Conservation (phyloP, 305 asterid genomes). For the Fraxinus greggii region DNA sequence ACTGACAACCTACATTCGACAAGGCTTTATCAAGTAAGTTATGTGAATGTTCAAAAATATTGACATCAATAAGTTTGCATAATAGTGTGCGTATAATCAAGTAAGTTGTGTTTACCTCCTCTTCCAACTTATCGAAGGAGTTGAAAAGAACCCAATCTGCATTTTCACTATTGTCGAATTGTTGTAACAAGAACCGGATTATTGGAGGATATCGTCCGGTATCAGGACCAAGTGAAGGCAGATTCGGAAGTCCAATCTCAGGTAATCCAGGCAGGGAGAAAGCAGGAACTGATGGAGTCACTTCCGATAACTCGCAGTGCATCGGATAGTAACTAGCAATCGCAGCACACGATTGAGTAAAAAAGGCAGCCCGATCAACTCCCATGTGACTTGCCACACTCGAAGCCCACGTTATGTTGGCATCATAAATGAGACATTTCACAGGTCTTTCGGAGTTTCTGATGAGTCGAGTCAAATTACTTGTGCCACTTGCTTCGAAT, state of each 20-base stretch:
- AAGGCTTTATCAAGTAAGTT: not conserved
- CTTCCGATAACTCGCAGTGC: constrained; percentile 46
- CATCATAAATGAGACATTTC: constrained; percentile 55
- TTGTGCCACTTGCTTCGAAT: constrained; percentile 44
- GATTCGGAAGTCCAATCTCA: constrained; percentile 35
- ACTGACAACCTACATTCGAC: constrained; percentile 36
- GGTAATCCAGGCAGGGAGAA: constrained; percentile 39
- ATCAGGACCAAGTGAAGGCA: constrained; percentile 54
- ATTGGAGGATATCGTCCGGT: constrained; percentile 43
- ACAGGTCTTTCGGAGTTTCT: constrained; percentile 36
- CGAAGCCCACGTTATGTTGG: constrained; percentile 52
- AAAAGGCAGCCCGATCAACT: constrained; percentile 44
- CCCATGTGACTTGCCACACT: constrained; percentile 33
- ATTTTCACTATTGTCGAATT: constrained; percentile 42
- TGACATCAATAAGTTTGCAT: not conserved
- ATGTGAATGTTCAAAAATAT: not conserved
- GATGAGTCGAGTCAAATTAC: constrained; percentile 38
- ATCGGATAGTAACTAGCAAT: constrained; percentile 46
- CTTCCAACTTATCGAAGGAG: constrained; percentile 52
- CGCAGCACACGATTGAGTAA: constrained; percentile 63
- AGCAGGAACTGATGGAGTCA: constrained; percentile 29
- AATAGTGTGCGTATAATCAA: not conserved
- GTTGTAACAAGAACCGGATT: constrained; percentile 39
- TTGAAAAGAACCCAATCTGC: constrained; percentile 65
- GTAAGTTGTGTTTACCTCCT: constrained; percentile 39